Base-by-base conservation (phyloP, 2,329 filamentous ascomycete species). In the Dryadomyces sulphureus region DNA sequence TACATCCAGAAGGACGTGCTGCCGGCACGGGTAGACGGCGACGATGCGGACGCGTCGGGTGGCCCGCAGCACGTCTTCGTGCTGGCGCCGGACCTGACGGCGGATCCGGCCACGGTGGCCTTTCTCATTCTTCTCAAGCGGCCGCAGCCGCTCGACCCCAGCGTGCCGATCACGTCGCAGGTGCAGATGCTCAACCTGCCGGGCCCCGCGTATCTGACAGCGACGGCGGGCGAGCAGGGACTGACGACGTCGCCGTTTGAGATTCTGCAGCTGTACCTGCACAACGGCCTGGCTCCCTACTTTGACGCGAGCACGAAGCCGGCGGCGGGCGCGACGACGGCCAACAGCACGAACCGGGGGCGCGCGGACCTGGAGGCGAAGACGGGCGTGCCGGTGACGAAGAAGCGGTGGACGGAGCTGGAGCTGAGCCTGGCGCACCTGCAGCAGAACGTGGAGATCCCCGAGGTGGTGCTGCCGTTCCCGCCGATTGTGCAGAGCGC, bases 391-490 rank as follows among this genome's bases (percentile, higher is more conserved):
- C 88, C 92, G 16, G 87, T 90, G n/a, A 90, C 92, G 19, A 94
- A 94, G 71, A 94, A 94, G 75, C 86, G 88, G 58, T 81, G 96
- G 62, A 92, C 90, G 43, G 93, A 99, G 62, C 67, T 99, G 54
- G 89, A 94, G 62, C 72, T 94, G 55, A 92, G 84, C 54, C 68
- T 99, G 57, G 73, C 88, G 48, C 90, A 98, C 58, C 71, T 98
- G 46, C 89, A 95, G 64, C 89, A 98, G 63, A 96, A 98, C 63
- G 88, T 94, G 47, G 93, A 98, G 63, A 96, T 99, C 45, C 92
- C 92, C 19, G 87, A 94, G 56, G 75, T 96, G 44, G 83, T 85
- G 17, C 69, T 99, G 51, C 80, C 85, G 11, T 81, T 95, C 53
- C 89, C 95, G 58, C 84, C 89, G 24, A 75, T 93, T 27, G 87